phyloP scores from a whole-genome alignment of 768 basidiomycete genomes.

The Dendrothele bispora region DNA sequence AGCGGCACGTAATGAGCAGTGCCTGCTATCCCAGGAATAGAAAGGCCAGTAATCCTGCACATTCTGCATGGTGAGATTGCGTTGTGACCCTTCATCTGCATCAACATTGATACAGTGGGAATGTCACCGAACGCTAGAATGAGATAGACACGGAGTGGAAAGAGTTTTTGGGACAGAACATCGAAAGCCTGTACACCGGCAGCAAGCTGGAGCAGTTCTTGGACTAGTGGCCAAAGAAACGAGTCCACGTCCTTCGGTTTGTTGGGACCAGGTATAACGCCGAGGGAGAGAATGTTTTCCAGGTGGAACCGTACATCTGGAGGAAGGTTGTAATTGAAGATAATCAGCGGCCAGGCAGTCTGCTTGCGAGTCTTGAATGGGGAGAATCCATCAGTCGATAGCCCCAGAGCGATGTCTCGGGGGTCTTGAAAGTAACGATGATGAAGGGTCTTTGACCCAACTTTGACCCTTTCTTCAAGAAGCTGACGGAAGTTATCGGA shows the following conservation, averaged over 20 bases:
- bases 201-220: constrained; percentile 21
- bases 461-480: constrained; percentile 13
- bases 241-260: constrained; percentile 29
- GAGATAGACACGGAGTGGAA: constrained; percentile 23
- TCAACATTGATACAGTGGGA: constrained; percentile 15
- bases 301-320: constrained; percentile 23
- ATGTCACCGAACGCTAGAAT: constrained; percentile 28
- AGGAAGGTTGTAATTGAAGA: no score
- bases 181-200: constrained; percentile 25
- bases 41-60: constrained; percentile 24
- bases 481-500: constrained; percentile 25
- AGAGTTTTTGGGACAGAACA: constrained; percentile 8
- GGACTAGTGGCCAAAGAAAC: no score
- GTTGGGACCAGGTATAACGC: constrained; percentile 33
- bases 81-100: constrained; percentile 32
- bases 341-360: no score
- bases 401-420: constrained; percentile 39
- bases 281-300: constrained; percentile 24
- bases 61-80: no score
- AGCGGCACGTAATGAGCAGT: constrained; percentile 18
- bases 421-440: constrained; percentile 31
- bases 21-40: background rate
- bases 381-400: no score
- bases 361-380: no score
- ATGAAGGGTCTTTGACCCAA: constrained; percentile 19